A percentile compares a stretch with the other conserved stretches of the same genome.
These are phyloP conservation scores for Kluyveromyces lactis DNA, from an alignment of 805 yeast species.

Conservation along the genomic window DNA sequence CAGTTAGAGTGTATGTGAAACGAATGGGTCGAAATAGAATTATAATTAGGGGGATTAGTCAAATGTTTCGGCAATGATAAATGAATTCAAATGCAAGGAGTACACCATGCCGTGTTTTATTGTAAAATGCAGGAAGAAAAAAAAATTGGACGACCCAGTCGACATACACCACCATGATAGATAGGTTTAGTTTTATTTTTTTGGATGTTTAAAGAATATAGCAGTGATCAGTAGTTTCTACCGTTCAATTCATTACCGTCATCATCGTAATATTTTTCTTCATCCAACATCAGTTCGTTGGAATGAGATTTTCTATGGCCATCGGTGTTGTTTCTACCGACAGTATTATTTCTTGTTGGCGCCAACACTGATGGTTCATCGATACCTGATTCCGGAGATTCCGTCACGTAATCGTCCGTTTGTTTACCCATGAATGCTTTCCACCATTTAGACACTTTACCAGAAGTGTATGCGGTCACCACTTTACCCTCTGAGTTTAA, in stretches of 20 bases:
- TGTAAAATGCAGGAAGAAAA: too few species aligned
- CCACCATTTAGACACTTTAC: conserved; percentile 26
- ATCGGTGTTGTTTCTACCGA: conserved; percentile 6
- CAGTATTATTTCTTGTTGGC: conserved; percentile 1
- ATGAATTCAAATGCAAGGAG: too few species aligned
- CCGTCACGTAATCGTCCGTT: conserved; percentile 19
- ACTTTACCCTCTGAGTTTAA: conserved; percentile 32
- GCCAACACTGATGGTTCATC: conserved; percentile 2
- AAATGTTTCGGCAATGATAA: too few species aligned
- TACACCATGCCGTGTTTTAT: too few species aligned
- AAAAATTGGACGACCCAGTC: too few species aligned
- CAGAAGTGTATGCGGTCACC: conserved; percentile 28
- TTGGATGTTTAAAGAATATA: too few species aligned
- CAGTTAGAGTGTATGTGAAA: too few species aligned
- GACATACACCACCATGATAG: too few species aligned
- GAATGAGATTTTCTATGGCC: conserved; percentile 9
- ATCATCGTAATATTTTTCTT: conserved; percentile 18
- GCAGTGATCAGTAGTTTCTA: conserved; percentile 12
- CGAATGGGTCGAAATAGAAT: too few species aligned
- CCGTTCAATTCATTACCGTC: conserved; percentile 18
- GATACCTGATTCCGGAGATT: conserved; percentile 18
- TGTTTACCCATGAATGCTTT: conserved; percentile 23
- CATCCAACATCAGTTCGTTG: conserved; percentile 16
- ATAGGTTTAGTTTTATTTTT: too few species aligned
- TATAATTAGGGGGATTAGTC: too few species aligned